These are phyloP conservation scores for Neurospora tetraspora DNA, from an alignment of 495 filamentous ascomycete genomes.

Conservation along the genomic window DNA sequence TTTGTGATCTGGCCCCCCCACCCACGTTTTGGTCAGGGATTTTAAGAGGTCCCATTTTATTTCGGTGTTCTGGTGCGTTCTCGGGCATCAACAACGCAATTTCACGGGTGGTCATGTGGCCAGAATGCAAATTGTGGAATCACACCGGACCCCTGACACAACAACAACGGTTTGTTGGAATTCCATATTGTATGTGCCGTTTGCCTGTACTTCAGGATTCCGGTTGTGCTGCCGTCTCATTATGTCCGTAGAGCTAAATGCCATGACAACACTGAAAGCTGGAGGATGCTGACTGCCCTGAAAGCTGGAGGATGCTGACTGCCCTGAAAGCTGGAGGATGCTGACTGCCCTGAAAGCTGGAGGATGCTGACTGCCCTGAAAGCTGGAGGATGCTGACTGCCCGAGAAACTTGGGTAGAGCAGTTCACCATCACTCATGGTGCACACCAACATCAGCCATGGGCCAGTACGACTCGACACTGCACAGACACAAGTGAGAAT, in stretches of 20 bases:
- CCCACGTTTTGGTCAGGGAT: not conserved
- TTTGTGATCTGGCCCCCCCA: not conserved
- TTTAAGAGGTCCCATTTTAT: not conserved
- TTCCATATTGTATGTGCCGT: not conserved
- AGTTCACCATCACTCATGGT: not conserved
- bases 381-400: not conserved
- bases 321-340: too few relatives aligned
- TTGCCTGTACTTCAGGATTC: not conserved
- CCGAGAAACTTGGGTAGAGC: not conserved
- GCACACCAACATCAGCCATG: not conserved
- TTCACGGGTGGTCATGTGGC: not conserved
- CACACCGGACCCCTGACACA: not conserved
- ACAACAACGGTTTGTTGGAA: not conserved
- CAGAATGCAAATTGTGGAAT: not conserved
- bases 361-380: too few relatives aligned
- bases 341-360: not conserved
- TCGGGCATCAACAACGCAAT: not conserved
- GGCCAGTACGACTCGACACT: not conserved
- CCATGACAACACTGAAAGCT: not conserved
- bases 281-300: not conserved
- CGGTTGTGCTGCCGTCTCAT: not conserved
- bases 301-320: too few relatives aligned
- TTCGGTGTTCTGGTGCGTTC: not conserved
- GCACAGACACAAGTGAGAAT: not conserved
- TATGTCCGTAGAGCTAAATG: not conserved